Evolutionary conservation across 192 early-diverging fungal genomes (phyloP).

Genomic region (Dissophora ornata): DNA sequence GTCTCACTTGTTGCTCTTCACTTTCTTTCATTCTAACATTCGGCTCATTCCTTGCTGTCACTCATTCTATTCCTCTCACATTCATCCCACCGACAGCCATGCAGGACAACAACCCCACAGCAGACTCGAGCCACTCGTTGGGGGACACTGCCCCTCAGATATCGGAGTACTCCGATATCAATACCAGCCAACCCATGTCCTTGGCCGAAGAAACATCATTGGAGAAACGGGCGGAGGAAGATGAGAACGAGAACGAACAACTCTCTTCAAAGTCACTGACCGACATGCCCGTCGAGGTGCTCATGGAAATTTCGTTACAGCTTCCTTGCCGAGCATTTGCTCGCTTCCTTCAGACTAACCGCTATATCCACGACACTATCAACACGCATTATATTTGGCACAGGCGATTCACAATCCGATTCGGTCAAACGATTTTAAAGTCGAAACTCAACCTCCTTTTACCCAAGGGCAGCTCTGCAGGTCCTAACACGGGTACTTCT

Average conservation of each 20-base stretch:
- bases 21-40: conserved; percentile 1
- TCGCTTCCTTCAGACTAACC: conserved; percentile 32
- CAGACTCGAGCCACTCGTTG: not conserved
- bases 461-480: too few species aligned
- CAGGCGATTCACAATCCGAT: conserved; percentile 24
- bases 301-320: conserved; percentile 20
- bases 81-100: not conserved
- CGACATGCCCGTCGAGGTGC: conserved; percentile 31
- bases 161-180: too few species aligned
- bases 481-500: too few species aligned
- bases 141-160: too few species aligned
- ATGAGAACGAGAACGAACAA: not conserved
- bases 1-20: too few species aligned
- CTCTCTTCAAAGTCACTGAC: not conserved
- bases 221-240: too few species aligned
- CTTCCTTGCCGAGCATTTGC: conserved; percentile 29
- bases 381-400: conserved; percentile 49
- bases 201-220: too few species aligned
- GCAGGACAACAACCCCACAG: not conserved
- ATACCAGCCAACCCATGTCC: too few species aligned
- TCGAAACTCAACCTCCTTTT: not conserved
- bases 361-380: conserved; percentile 9
- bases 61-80: not conserved
- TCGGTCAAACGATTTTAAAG: conserved; percentile 33
- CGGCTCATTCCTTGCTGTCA: not conserved